Conservation (phyloP, 1,284 basidiomycete genomes). For the Malassezia equina region DNA sequence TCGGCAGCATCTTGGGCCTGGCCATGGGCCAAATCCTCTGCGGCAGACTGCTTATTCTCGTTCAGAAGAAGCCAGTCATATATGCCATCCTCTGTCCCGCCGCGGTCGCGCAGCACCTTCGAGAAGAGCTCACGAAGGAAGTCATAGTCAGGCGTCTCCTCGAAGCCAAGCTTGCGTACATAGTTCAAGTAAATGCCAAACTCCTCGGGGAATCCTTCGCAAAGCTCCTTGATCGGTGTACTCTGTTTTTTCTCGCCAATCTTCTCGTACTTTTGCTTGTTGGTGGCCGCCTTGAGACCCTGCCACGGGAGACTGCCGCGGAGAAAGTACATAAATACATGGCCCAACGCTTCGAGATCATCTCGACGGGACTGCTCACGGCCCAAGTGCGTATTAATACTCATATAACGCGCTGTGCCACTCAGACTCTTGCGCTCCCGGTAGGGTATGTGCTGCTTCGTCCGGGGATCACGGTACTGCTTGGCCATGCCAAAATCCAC, state of each 20-base stretch:
- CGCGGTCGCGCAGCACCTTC: constrained; percentile 78
- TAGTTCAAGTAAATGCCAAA: constrained; percentile 80
- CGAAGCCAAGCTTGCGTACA: constrained; percentile 75
- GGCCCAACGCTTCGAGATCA: constrained; percentile 85
- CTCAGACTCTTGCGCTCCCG: constrained; percentile 84
- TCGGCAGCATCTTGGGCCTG: background rate
- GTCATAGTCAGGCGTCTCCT: constrained; percentile 92
- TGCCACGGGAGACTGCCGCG: constrained; percentile 87
- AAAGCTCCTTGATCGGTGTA: constrained; percentile 84
- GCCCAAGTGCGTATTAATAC: constrained; percentile 90
- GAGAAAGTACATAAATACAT: constrained; percentile 96
- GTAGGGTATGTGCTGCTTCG: constrained; percentile 93
- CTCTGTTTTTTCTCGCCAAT: constrained; percentile 98
- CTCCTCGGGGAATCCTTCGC: constrained; percentile 86
- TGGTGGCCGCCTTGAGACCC: constrained; percentile 87
- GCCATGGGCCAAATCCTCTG: constrained; percentile 41
- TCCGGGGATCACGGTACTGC: constrained; percentile 92
- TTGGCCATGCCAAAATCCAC: constrained; percentile 98
- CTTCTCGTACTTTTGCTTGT: constrained; percentile 98
- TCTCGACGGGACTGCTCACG: constrained; percentile 88
- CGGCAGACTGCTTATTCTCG: constrained; percentile 89
- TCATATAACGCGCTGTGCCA: constrained; percentile 87
- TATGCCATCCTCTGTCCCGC: constrained; percentile 73
- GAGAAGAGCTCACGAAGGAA: constrained; percentile 82
- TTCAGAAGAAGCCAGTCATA: constrained; percentile 87